Conservation (phyloP, 2,329 filamentous ascomycete species). For the Apiospora marii region DNA sequence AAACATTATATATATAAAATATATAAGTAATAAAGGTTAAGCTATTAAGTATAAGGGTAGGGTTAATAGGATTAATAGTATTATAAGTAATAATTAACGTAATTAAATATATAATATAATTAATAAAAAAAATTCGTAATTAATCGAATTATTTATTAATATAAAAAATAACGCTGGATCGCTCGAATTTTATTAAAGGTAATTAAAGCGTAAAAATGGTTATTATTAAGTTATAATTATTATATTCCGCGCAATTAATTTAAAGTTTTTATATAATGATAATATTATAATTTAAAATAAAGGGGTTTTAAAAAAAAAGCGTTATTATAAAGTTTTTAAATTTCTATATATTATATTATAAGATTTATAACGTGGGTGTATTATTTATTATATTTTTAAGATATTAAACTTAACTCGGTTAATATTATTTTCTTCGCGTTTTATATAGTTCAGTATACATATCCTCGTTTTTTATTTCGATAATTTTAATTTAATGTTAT, state of each 20-base stretch:
- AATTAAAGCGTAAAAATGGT: not conserved
- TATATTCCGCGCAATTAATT: not conserved
- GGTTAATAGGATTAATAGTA: not conserved
- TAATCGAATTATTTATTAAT: not conserved
- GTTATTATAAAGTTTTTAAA: not conserved
- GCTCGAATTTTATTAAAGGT: accelerated
- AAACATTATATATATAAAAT: not conserved
- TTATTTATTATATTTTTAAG: not conserved
- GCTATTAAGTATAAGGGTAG: not conserved
- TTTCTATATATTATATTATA: conserved; percentile 11
- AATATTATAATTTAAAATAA: not conserved
- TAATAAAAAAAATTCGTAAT: not conserved
- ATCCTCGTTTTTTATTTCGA: not conserved
- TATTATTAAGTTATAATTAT: not conserved
- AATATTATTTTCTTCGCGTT: not conserved
- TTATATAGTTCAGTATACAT: no score
- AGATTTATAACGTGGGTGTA: not conserved
- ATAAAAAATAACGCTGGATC: not conserved
- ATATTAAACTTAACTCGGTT: not conserved
- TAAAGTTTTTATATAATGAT: not conserved
- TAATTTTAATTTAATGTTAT: not conserved
- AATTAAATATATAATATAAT: not conserved
- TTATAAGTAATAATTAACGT: not conserved
- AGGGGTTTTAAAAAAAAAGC: not conserved
- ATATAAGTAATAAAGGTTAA: not conserved